These are phyloP conservation scores for Pyrenopolyporus hunteri DNA, from an alignment of 495 filamentous ascomycete genomes.

Conservation along the genomic window DNA sequence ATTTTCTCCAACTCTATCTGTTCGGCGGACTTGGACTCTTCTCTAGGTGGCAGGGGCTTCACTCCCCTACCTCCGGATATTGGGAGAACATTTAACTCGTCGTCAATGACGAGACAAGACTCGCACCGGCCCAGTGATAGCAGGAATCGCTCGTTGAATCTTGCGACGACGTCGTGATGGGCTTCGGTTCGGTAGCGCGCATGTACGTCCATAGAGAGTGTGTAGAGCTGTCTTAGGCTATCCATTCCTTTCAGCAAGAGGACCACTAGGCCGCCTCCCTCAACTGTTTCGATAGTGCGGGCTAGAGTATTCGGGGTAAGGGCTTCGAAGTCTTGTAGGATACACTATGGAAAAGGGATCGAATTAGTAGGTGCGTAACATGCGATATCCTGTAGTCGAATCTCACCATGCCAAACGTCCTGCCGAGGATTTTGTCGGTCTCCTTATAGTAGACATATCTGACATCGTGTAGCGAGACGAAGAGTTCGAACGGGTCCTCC, in stretches of 20 bases:
- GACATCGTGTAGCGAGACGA: constrained; percentile 94
- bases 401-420: constrained; percentile 89
- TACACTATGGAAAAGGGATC: constrained; percentile 61
- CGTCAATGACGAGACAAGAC: constrained; percentile 93
- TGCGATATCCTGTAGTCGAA: neutral
- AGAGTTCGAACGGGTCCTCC: constrained; percentile 97
- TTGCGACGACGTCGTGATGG: constrained; percentile 90
- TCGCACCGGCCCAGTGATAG: constrained; percentile 93
- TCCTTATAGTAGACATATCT: constrained; percentile 99
- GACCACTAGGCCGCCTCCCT: constrained; percentile 91
- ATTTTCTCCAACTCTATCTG: constrained; percentile 81
- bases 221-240: constrained; percentile 96
- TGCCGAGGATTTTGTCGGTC: constrained; percentile 98
- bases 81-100: constrained; percentile 96
- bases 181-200: constrained; percentile 96
- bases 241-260: constrained; percentile 95
- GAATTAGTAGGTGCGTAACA: constrained; percentile 17
- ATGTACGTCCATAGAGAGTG: constrained; percentile 97
- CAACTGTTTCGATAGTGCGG: constrained; percentile 94
- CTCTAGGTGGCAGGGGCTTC: constrained; percentile 78
- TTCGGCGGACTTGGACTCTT: constrained; percentile 67
- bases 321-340: constrained; percentile 97
- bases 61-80: constrained; percentile 96
- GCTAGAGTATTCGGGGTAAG: constrained; percentile 96
- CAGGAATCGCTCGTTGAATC: constrained; percentile 98